phyloP scores from a whole-genome alignment of 2,329 filamentous ascomycete genomes.

The Dactylellina leptospora region DNA sequence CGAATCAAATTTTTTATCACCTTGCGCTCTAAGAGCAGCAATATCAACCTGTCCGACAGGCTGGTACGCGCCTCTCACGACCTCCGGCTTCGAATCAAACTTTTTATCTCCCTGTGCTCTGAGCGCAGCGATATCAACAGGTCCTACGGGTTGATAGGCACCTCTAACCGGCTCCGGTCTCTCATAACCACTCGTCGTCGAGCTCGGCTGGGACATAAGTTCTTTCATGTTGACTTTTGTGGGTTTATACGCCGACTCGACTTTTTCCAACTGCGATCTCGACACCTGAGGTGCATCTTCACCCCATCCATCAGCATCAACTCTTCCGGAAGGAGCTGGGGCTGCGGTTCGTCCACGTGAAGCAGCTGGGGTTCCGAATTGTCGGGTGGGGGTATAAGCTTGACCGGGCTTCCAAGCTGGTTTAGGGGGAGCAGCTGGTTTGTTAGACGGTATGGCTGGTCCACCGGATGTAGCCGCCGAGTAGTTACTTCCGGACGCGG shows the following conservation, averaged over 20 bases:
- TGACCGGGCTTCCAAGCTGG: slow-evolving; percentile 86
- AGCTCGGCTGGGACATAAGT: slow-evolving; percentile 76
- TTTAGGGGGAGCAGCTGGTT: slow-evolving; percentile 65
- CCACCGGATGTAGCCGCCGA: slow-evolving; percentile 71
- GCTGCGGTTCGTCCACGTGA: slow-evolving; percentile 67
- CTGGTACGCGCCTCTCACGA: slow-evolving; percentile 87
- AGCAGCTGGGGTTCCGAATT: slow-evolving; percentile 61
- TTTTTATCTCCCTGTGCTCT: slow-evolving; percentile 75
- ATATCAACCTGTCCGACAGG: slow-evolving; percentile 98
- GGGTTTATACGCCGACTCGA: slow-evolving; percentile 89
- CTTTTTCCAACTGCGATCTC: slow-evolving; percentile 87
- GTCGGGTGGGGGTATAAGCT: slow-evolving; percentile 81
- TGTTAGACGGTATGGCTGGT: slow-evolving; percentile 62
- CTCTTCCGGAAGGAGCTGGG: slow-evolving; percentile 65
- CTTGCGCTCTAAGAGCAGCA: slow-evolving; percentile 82
- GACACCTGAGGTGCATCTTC: slow-evolving; percentile 90
- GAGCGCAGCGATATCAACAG: slow-evolving; percentile 93
- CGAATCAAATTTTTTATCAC: slow-evolving; percentile 75
- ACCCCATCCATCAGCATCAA: slow-evolving; percentile 92
- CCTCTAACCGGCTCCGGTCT: slow-evolving; percentile 77
- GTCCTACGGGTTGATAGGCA: slow-evolving; percentile 90
- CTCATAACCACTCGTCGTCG: slow-evolving; percentile 62
- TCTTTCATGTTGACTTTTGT: slow-evolving; percentile 94
- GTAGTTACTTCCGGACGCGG: slow-evolving; percentile 95
- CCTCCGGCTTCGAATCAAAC: slow-evolving; percentile 77